Conservation (phyloP, 208 protist species). For the Acanthamoeba sp. region DNA sequence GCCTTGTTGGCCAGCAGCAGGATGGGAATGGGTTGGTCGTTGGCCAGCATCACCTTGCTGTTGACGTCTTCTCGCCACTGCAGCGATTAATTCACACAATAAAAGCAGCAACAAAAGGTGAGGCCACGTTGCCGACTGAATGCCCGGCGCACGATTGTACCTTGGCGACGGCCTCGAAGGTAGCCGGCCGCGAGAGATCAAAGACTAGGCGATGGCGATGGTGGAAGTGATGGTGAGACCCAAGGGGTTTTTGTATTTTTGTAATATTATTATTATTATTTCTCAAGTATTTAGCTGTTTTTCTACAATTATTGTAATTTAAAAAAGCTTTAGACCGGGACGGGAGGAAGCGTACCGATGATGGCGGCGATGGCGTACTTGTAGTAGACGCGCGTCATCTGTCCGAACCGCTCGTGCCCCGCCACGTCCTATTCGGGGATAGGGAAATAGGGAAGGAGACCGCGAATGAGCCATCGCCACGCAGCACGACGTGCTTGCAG, state of each 20-base stretch:
- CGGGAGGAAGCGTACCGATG: slow-evolving; percentile 73
- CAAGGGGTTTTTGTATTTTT: too few species aligned
- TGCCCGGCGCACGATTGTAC: too few species aligned
- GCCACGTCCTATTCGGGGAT: slow-evolving; percentile 84
- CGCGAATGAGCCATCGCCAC: neutral
- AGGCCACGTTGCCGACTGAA: too few species aligned
- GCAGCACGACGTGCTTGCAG: too few species aligned
- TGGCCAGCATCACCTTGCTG: slow-evolving; percentile 84
- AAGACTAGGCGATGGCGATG: slow-evolving; percentile 30
- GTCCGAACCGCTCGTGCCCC: slow-evolving; percentile 86
- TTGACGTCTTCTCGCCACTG: slow-evolving; percentile 87
- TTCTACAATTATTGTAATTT: too few species aligned
- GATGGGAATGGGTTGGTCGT: slow-evolving; percentile 85
- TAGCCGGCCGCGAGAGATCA: slow-evolving; percentile 79
- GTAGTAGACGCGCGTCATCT: slow-evolving; percentile 87
- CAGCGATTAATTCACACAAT: neutral
- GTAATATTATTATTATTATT: too few species aligned
- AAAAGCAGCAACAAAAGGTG: neutral
- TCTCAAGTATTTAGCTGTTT: too few species aligned
- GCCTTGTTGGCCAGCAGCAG: slow-evolving; percentile 86
- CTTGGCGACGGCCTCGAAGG: slow-evolving; percentile 86
- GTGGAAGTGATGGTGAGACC: neutral
- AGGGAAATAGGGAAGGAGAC: slow-evolving; percentile 69
- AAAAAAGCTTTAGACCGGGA: neutral
- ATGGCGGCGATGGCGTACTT: slow-evolving; percentile 88